Percentiles rank a stretch among this genome's conserved stretches.
Conservation (phyloP, 1,139 yeast species). For the Arxiozyma slooffiae region DNA sequence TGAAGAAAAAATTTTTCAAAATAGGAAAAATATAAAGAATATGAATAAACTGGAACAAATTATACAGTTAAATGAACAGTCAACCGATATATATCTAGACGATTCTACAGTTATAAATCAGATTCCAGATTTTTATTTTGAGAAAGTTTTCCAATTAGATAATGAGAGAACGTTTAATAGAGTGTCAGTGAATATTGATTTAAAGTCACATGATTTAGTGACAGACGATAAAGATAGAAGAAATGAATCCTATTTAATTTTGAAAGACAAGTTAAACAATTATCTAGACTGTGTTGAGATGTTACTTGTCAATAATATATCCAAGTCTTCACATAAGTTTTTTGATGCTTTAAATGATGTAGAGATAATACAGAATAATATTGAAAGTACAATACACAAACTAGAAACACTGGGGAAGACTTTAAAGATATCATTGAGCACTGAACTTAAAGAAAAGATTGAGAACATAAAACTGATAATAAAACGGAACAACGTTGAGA, state of each 20-base stretch:
- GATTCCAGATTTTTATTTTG: conserved; percentile 56
- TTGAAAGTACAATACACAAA: conserved; percentile 42
- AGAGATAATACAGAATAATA: conserved; percentile 45
- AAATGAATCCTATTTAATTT: conserved; percentile 34
- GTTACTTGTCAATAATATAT: conserved; percentile 69
- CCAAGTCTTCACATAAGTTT: conserved; percentile 74
- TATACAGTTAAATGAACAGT: conserved; percentile 12
- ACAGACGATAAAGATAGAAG: conserved; percentile 20
- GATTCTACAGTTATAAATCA: conserved; percentile 13
- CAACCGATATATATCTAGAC: conserved; percentile 32
- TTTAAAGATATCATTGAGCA: conserved; percentile 38
- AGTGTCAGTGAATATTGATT: conserved; percentile 41
- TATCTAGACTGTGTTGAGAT: conserved; percentile 81
- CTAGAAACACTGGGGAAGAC: conserved; percentile 40
- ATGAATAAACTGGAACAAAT: conserved; percentile 36
- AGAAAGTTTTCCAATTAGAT: conserved; percentile 65
- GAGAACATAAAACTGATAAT: conserved; percentile 43
- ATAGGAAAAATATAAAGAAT: conserved; percentile 27
- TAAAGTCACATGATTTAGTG: conserved; percentile 19
- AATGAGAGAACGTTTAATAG: conserved; percentile 76
- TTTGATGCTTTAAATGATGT: conserved; percentile 77
- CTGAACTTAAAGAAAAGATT: conserved; percentile 46
- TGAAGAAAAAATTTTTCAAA: conserved; percentile 47
- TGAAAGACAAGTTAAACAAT: conserved; percentile 76
- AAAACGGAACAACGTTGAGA: conserved; percentile 50